Conservation (phyloP, 139 green algal species). For the Chlorella sorokiniana region DNA sequence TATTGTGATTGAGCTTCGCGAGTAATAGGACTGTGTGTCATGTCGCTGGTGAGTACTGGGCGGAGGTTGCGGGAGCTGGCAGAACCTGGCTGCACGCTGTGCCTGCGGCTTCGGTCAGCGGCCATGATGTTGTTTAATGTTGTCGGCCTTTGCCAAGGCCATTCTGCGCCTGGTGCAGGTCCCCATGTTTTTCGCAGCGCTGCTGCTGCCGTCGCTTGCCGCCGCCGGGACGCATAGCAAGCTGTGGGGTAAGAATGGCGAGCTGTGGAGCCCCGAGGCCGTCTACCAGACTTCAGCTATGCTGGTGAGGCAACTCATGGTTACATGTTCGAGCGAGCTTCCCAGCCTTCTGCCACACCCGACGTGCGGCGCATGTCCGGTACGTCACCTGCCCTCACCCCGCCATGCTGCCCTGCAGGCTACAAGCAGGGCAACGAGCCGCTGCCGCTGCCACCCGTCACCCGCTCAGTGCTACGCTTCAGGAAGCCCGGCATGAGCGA, state of each 20-base stretch:
- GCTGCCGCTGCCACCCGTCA: conserved; percentile 2
- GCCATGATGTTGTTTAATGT: no score
- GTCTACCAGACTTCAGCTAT: conserved; percentile 24
- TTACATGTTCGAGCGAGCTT: no score
- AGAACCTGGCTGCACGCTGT: background rate
- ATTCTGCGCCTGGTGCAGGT: background rate
- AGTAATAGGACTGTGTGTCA: no score
- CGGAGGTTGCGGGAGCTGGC: no score
- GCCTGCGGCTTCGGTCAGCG: background rate
- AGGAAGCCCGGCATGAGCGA: conserved; percentile 6
- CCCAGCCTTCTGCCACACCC: no score
- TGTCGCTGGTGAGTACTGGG: no score
- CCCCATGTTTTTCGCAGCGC: background rate
- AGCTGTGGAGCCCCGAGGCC: background rate
- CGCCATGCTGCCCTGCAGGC: background rate
- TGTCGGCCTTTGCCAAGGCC: no score
- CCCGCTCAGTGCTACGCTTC: background rate
- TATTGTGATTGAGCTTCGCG: no score
- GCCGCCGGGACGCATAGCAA: background rate
- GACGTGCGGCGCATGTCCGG: no score
- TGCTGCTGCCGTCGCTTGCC: background rate
- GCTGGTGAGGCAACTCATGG: background rate
- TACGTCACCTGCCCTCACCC: background rate
- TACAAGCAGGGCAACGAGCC: conserved; percentile 22
- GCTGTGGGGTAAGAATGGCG: conserved; percentile 20